Conservation (phyloP, 768 basidiomycete species). For the Boletus bicolor region DNA sequence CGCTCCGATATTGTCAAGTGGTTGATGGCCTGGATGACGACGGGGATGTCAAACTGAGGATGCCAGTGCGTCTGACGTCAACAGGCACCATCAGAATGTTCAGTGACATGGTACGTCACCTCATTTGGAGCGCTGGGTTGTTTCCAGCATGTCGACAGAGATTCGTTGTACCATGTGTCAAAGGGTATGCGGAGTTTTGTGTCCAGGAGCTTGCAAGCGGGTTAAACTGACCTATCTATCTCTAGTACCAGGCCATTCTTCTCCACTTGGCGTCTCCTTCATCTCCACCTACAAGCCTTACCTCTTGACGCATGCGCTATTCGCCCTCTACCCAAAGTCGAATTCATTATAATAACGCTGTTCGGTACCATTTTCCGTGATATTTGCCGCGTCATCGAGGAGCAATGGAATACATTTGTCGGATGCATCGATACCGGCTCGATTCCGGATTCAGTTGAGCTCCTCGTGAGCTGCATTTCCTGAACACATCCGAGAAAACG, state of each 20-base stretch:
- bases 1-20: constrained; percentile 15
- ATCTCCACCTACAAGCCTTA: constrained; percentile 22
- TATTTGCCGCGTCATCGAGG: constrained; percentile 18
- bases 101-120: constrained; percentile 13
- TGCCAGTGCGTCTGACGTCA: constrained; percentile 22
- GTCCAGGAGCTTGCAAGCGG: no score
- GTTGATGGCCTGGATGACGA: constrained; percentile 8
- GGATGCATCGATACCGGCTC: constrained; percentile 15
- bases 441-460: constrained; percentile 14
- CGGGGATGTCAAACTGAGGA: constrained; percentile 9
- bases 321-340: constrained; percentile 20
- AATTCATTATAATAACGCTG: constrained; percentile 18
- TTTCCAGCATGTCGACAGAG: constrained; percentile 14
- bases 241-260: constrained; percentile 16
- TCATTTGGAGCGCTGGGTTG: background rate
- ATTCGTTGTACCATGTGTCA: constrained; percentile 1
- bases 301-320: constrained; percentile 23
- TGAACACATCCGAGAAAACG: background rate
- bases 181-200: constrained; percentile 4
- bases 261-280: constrained; percentile 16
- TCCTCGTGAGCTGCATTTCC: background rate
- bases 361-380: constrained; percentile 23
- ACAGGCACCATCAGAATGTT: constrained; percentile 23
- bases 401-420: constrained; percentile 22
- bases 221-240: background rate